These are phyloP conservation scores for Candida sp. DNA, from an alignment of 1,139 yeast species.

Conservation along the genomic window DNA sequence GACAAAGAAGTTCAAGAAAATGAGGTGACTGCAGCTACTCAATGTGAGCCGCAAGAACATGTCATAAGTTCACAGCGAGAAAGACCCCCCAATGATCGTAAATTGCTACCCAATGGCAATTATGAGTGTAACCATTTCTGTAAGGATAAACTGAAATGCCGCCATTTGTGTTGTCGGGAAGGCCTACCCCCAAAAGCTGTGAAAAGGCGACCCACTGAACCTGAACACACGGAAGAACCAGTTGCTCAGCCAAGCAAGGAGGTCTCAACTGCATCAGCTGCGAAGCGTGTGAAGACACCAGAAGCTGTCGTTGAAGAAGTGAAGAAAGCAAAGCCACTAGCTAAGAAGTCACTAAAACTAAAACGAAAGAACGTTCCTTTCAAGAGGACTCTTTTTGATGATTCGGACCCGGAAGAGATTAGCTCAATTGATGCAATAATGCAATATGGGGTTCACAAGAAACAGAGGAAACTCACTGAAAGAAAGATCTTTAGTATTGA, in stretches of 20 bases:
- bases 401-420: constrained; percentile 2
- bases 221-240: neutral
- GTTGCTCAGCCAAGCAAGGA: neutral
- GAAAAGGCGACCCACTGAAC: neutral
- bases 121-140: constrained; percentile 43
- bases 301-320: neutral
- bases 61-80: neutral
- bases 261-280: too few species aligned
- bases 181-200: constrained; percentile 27
- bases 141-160: constrained; percentile 35
- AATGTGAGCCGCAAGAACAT: neutral
- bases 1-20: neutral
- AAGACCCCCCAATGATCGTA: constrained; percentile 5
- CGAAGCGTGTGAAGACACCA: neutral
- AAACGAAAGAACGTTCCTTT: neutral
- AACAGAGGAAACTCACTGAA: neutral
- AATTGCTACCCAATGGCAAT: constrained; percentile 25
- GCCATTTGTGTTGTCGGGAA: constrained; percentile 49
- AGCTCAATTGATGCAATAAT: neutral
- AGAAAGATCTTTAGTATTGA: neutral
- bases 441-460: neutral
- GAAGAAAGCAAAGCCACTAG: neutral
- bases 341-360: neutral
- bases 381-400: constrained; percentile 4
- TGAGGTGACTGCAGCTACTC: neutral